These are phyloP conservation scores for Fusarium pilosicola DNA, from an alignment of 2,329 filamentous ascomycete genomes.

Conservation along the genomic window DNA sequence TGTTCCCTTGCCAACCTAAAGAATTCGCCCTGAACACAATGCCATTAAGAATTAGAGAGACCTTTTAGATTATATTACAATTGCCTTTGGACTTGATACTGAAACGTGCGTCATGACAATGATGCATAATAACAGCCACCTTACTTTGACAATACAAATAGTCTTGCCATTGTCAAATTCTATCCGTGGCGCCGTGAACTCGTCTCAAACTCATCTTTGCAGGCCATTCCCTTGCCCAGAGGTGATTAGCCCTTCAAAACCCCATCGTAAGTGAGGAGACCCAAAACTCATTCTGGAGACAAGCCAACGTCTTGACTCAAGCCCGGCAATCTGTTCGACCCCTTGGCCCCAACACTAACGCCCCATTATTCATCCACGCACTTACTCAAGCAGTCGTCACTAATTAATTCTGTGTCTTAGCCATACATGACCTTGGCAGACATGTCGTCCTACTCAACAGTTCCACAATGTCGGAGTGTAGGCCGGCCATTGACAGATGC, in stretches of 20 bases:
- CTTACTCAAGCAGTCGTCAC: not conserved
- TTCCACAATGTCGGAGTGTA: not conserved
- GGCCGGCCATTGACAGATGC: not conserved
- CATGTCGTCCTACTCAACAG: not conserved
- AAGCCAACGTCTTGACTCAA: not conserved
- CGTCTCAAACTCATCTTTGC: not conserved
- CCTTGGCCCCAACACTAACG: not conserved
- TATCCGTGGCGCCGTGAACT: not conserved
- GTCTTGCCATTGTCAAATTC: not conserved
- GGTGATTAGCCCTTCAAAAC: not conserved
- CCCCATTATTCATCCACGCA: not conserved
- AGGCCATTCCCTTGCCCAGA: not conserved
- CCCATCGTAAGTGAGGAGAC: not conserved
- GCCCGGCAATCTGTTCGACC: not conserved
- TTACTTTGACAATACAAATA: not conserved
- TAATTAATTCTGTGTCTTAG: not conserved
- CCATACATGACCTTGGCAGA: no score
- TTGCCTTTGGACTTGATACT: not conserved
- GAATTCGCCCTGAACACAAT: not conserved
- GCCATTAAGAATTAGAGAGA: not conserved
- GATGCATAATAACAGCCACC: not conserved
- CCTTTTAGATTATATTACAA: not conserved
- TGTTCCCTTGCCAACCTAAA: not conserved
- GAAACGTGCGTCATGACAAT: not conserved
- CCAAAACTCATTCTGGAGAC: not conserved